These are phyloP conservation scores for Hypocreales sp. DNA, from an alignment of 2,329 filamentous ascomycete species.

Conservation along the genomic window DNA sequence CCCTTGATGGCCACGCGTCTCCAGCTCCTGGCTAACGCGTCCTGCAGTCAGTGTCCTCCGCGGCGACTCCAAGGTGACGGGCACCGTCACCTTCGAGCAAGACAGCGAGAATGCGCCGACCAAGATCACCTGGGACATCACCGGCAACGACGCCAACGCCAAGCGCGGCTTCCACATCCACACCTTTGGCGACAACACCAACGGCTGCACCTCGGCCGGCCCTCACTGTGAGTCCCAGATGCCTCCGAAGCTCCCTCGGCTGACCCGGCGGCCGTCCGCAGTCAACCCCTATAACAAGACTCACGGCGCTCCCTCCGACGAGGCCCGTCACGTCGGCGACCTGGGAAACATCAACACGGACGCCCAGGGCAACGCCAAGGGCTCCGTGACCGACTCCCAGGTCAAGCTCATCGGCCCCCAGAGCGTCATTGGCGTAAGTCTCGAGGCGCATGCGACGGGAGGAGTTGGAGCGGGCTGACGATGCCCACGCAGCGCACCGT, in stretches of 20 bases:
- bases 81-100: slow-evolving; percentile 93
- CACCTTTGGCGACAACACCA: slow-evolving; percentile 99
- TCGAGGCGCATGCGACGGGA: not conserved
- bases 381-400: slow-evolving; percentile 61
- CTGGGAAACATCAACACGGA: slow-evolving; percentile 96
- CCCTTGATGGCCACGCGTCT: slow-evolving; percentile 15
- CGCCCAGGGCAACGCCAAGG: slow-evolving; percentile 77
- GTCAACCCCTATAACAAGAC: slow-evolving; percentile 93
- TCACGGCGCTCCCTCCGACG: slow-evolving; percentile 76
- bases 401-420: slow-evolving; percentile 94
- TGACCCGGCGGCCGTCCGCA: slow-evolving; percentile 18
- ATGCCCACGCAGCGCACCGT: slow-evolving; percentile 59
- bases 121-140: slow-evolving; percentile 82
- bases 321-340: slow-evolving; percentile 87
- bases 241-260: slow-evolving; percentile 1
- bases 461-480: slow-evolving; percentile 1
- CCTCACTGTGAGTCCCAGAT: slow-evolving; percentile 69
- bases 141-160: slow-evolving; percentile 84
- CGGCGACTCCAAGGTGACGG: slow-evolving; percentile 91
- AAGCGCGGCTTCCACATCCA: slow-evolving; percentile 98
- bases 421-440: slow-evolving; percentile 80
- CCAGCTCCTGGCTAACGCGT: too few species aligned
- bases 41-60: slow-evolving; percentile 87
- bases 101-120: slow-evolving; percentile 66
- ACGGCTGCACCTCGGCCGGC: slow-evolving; percentile 95